Evolutionary conservation across 1,284 basidiomycete species (phyloP), one percentile per base, ranked within the genome.

Genomic region (Microstroma glucosiphilum): DNA sequence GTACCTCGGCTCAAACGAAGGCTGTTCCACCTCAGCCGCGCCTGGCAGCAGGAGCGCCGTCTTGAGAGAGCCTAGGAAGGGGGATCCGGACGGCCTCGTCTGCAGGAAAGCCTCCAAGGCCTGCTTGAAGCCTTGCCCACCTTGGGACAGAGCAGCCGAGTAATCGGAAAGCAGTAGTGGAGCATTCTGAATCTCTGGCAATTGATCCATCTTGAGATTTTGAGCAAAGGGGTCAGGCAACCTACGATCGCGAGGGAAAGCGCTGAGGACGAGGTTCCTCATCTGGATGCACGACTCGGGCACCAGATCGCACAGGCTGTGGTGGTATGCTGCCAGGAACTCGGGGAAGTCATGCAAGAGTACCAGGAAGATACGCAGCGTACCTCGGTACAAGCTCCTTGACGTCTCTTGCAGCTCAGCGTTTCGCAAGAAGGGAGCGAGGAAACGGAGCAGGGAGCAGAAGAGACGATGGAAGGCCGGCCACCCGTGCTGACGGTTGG

Each of bases 271-370:
- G 81, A 99, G 87, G 82, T 98, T 99, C 74, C 92, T 89, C 63
- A 98, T 85, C 82, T 99, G 96, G 66, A 94, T 88, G 84, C 93
- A 97, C 73, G 89, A 87, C 19, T 88, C 83, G 54, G 96, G 96
- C 68, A 98, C 90, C 65, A 86, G 87, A 69, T 97, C 93, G 78
- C 91, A 92, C 54, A 99, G 86, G 55, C 90, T 89, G 83, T 96
- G 93, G 81, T 96, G 94, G 80, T 96, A 92, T 82, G 94, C 91
- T 80, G 89, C 90, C 66, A 99, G 84, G 84, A 97, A 98, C 70
- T 97, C 93, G 57, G 96, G 94, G 85, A 96, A 97, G 82, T 98
- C 96, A 81, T 98, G 94, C 61, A 98, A 86, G 62, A 98, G 87
- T 63, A 98, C 91, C 57, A 98, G 85, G 59, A 97, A 85, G 54